Evolutionary conservation across 2,329 filamentous ascomycete species (phyloP), one percentile per base, ranked within the genome.

Genomic region (Rugonectria rugulosa): DNA sequence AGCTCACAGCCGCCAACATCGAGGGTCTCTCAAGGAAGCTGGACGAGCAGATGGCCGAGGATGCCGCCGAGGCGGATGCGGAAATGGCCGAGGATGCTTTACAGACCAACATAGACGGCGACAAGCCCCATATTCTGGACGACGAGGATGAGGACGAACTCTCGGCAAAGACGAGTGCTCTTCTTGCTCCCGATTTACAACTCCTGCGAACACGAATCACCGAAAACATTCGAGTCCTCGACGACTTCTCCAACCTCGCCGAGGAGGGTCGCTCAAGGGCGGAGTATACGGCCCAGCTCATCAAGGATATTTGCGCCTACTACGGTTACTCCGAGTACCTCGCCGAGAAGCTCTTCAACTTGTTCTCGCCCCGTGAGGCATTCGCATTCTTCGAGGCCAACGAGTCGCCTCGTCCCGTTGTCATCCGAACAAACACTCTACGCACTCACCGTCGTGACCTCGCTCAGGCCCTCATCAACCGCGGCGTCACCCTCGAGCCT

Each of bases 341-440:
- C n/a, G 95, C 93, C 5, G 91, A 97, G 76, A 99, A 98, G 81
- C 87, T 99, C 14, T 92, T 93, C 78, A 88, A 89, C 70, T 86
- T 99, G 6, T 98, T 99, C 77, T 87, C 92, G 2, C 91, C 95
- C 0, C 88, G 89, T 66, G 95, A 99, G 78, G 95, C 95, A 0
- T 96, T 98, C 66, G 93, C 93, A 50, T 99, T 99, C 77, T 98
- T 99, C 78, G 95, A 99, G 78, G 94, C 94, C 68, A 99, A 99
- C 86, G 95, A 99, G 78, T 92, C 91, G 23, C 87, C 92, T 12
- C 87, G 95, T 46, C 95, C 95, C 4, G 88, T 99, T 55, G 95
- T 99, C 63, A 96, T 99, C 72, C 88, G 95, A 70, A 98, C 95
- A 60, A 99, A 99, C 77, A 99, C 94, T 8, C 85, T 99, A 56